phyloP scores from a whole-genome alignment of 805 yeast genomes.

The Wickerhamia fluorescens region DNA sequence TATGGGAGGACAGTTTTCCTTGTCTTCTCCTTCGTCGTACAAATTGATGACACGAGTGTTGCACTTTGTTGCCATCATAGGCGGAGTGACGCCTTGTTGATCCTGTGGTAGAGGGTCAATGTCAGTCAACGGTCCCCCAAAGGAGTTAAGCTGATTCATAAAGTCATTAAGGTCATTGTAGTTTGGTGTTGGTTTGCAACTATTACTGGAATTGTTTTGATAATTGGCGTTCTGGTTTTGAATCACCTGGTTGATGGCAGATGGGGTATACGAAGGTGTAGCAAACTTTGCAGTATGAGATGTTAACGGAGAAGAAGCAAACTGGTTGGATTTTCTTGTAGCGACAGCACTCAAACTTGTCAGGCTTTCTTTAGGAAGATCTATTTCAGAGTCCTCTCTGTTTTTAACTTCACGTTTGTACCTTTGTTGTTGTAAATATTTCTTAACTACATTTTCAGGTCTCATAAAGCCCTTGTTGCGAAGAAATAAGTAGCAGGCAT shows the following conservation, averaged over 20 bases:
- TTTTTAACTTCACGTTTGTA: conserved; percentile 31
- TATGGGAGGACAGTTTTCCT: conserved; percentile 20
- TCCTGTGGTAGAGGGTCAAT: conserved; percentile 37
- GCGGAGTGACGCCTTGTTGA: conserved; percentile 32
- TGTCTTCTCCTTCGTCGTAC: conserved; percentile 32
- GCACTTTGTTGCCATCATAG: conserved; percentile 48
- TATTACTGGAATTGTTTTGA: conserved; percentile 3
- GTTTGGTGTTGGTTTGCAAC: conserved; percentile 15
- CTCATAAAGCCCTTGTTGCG: conserved; percentile 70
- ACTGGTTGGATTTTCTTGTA: conserved; percentile 10
- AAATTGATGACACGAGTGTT: conserved; percentile 48
- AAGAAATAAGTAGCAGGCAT: conserved; percentile 38
- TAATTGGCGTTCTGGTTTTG: conserved; percentile 11
- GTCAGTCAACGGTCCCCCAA: conserved; percentile 43
- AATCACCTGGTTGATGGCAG: conserved; percentile 31
- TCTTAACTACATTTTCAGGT: conserved; percentile 39
- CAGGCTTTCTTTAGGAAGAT: conserved; percentile 6
- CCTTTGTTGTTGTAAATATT: conserved; percentile 37
- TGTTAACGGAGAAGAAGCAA: conserved; percentile 22
- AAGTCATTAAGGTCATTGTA: conserved; percentile 34
- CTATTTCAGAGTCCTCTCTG: conserved; percentile 16
- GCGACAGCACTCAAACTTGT: conserved; percentile 11
- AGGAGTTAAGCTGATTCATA: conserved; percentile 30
- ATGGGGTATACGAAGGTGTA: conserved; percentile 35
- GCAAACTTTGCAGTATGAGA: conserved; percentile 23